Evolutionary conservation across 78 protist genomes (phyloP).

Genomic region (slime mould (Dictyostelium discoideum)): dicty_2.7 NC_007091.3:4789501-4790000

Average conservation of each 20-base stretch:
- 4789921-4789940: no score
- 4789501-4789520: neutral
- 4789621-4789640: neutral
- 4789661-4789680: neutral
- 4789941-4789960: no score
- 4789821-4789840: neutral
- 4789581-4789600: slow-evolving; percentile 29
- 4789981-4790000: no score
- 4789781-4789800: slow-evolving; percentile 19
- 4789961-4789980: no score
- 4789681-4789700: neutral
- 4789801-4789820: neutral
- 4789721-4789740: slow-evolving; percentile 6
- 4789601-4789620: neutral
- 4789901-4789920: no score
- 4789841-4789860: neutral
- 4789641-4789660: neutral
- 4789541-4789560: neutral
- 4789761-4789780: slow-evolving; percentile 30
- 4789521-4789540: neutral
- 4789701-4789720: neutral
- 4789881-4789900: no score
- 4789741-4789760: slow-evolving; percentile 49
- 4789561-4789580: neutral
- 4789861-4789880: neutral